phyloP scores from a whole-genome alignment of 73 alveolate species.

The Stentor coeruleus region DNA sequence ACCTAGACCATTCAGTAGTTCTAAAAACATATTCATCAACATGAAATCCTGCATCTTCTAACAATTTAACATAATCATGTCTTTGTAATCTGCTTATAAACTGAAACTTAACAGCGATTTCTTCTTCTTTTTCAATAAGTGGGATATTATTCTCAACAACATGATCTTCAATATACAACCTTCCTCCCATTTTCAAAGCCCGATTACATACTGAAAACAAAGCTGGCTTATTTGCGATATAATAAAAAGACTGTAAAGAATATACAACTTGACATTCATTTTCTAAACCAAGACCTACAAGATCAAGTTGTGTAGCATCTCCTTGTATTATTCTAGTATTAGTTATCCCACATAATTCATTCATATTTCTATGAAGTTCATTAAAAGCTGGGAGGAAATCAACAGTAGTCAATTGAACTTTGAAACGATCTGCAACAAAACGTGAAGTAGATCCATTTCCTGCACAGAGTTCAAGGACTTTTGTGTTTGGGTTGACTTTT shows the following conservation, averaged over 20 bases:
- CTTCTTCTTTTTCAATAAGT: neutral
- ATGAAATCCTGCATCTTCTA: neutral
- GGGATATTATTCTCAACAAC: neutral
- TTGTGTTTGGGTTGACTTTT: neutral
- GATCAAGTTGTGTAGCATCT: neutral
- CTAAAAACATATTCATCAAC: neutral
- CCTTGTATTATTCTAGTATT: neutral
- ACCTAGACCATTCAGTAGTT: constrained; percentile 7
- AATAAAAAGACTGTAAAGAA: neutral
- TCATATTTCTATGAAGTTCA: neutral
- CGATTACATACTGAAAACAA: neutral
- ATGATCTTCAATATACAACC: neutral
- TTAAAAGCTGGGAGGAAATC: neutral
- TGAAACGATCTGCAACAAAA: neutral
- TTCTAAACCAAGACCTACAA: neutral
- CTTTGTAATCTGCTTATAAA: neutral
- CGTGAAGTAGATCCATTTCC: neutral
- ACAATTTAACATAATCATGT: neutral
- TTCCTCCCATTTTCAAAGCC: neutral
- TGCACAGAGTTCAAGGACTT: neutral
- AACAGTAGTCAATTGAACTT: neutral
- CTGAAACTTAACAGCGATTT: neutral
- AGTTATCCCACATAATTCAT: neutral
- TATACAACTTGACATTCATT: neutral
- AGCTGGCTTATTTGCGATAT: neutral